Conservation (phyloP, 1,139 yeast genomes). For the Scheffersomyces parashehatae region DNA sequence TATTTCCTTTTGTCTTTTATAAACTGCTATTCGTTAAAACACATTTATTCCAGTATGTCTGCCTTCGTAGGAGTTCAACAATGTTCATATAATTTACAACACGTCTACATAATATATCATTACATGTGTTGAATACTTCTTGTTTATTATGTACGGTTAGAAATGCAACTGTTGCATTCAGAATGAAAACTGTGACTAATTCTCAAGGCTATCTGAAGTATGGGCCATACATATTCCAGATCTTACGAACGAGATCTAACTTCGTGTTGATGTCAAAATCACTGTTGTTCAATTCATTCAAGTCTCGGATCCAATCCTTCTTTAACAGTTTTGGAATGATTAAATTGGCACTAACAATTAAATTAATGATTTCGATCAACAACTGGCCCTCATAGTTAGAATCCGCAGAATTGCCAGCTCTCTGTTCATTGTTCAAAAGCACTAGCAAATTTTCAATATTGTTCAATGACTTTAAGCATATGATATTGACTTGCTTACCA, state of each 20-base stretch:
- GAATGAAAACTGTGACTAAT: too few relatives aligned
- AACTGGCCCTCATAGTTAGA: slow-evolving; percentile 47
- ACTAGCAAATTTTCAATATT: slow-evolving; percentile 56
- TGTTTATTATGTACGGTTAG: too few relatives aligned
- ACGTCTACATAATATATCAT: too few relatives aligned
- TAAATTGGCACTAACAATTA: slow-evolving; percentile 48
- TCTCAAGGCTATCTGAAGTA: slow-evolving; percentile 25
- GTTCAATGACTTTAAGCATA: slow-evolving; percentile 55
- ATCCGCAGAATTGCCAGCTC: slow-evolving; percentile 3
- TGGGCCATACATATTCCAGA: slow-evolving; percentile 56
- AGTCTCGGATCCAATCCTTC: slow-evolving; percentile 55
- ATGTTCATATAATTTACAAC: too few relatives aligned
- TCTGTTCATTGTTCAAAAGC: slow-evolving; percentile 14
- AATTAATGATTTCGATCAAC: slow-evolving; percentile 56
- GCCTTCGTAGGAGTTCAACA: too few relatives aligned
- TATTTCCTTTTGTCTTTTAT: too few relatives aligned
- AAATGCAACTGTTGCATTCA: too few relatives aligned
- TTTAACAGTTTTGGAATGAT: slow-evolving; percentile 49
- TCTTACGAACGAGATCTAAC: slow-evolving; percentile 47
- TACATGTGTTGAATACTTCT: too few relatives aligned
- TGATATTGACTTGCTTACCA: slow-evolving; percentile 39
- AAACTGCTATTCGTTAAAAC: too few relatives aligned
- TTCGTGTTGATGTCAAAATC: slow-evolving; percentile 30
- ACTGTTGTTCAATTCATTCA: slow-evolving; percentile 50
- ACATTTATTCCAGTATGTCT: too few relatives aligned